Conservation (phyloP, 2,329 filamentous ascomycete genomes). For the Colletotrichum ledebouriae region DNA sequence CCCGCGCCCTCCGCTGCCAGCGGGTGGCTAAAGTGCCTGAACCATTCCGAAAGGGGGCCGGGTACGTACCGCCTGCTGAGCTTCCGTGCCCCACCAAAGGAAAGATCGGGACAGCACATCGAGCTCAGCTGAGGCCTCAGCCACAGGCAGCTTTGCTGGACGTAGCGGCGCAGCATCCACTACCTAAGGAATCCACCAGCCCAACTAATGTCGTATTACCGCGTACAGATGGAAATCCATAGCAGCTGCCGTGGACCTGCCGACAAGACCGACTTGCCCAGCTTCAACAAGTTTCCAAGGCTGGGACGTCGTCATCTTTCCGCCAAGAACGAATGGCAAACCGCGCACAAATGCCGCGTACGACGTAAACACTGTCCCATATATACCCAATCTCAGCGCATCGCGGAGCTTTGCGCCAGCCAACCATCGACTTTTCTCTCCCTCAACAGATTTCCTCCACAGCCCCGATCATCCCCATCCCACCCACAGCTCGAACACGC, state of each 20-base stretch:
- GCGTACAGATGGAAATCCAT: conserved; percentile 30
- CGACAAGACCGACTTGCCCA: conserved; percentile 21
- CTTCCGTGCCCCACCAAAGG: conserved; percentile 26
- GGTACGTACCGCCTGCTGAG: conserved; percentile 23
- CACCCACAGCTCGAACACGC: conserved; percentile 27
- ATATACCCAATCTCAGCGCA: conserved; percentile 19
- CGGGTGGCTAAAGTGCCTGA: conserved; percentile 22
- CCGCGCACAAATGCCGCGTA: conserved; percentile 32
- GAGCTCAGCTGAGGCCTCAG: conserved; percentile 40
- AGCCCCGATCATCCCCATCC: conserved; percentile 8
- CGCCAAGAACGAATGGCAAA: conserved; percentile 35
- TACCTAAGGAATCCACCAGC: conserved; percentile 37
- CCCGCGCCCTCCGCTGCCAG: conserved; percentile 29
- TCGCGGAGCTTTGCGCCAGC: conserved; percentile 18
- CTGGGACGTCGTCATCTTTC: conserved; percentile 39
- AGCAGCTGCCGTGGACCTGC: conserved; percentile 34
- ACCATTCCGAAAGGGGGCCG: not conserved
- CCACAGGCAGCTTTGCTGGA: conserved; percentile 43
- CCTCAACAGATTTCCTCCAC: conserved; percentile 28
- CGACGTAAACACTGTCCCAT: conserved; percentile 19
- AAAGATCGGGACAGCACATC: conserved; percentile 26
- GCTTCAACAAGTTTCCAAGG: conserved; percentile 34
- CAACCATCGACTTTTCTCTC: conserved; percentile 13
- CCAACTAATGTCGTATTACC: conserved; percentile 42
- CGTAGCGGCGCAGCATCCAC: conserved; percentile 41